Evolutionary conservation across 2,329 filamentous ascomycete genomes (phyloP), one percentile per base, ranked within the genome.

Genomic region (Aspergillus thermomutatus): DNA sequence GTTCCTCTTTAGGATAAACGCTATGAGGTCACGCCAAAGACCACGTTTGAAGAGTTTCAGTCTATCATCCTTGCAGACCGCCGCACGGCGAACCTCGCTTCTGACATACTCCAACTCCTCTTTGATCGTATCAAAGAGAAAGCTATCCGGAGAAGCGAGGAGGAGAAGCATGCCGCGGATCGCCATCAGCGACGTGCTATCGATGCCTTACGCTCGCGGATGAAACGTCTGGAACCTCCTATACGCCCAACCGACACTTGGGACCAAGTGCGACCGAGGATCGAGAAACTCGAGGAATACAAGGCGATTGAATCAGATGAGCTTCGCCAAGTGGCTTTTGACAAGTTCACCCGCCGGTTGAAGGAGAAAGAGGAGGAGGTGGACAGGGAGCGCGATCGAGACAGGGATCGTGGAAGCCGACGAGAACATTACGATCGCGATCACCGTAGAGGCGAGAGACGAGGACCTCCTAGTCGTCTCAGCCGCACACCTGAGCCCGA

Each of bases 401-500:
- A 79, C 41, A 75, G 78, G 54, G 79, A 81, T 54, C 75, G 75
- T 50, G 69, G 67, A 41, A 63, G 66, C 52, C 72, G 70, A n/a
- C 84, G 84, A 55, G 84, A 87, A 57, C 81, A 83, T 60, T 65
- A 76, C 54, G 76, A 78, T 54, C 77, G 77, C 67, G 86, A 85
- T 47, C 80, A 82, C 68, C 86, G 77, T 50, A 77, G 73, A 49
- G 73, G 73, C 52, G 74, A 76, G 46, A 67, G 74, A 56, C 68
- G 72, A 48, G 72, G 74, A 52, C 69, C 69, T 26, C 70, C 74
- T 45, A 79, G 79, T 63, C 82, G 90, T 66, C 84, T 85, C 66
- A 95, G 90, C 70, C 91, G 92, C 67, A 92, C 89, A 66, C 92
- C 92, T n/a, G 94, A 97, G 74, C 85, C 86, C 57, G 92, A 99